Base-by-base conservation (phyloP, 306 rosid species). In the Argentina anserina region DNA sequence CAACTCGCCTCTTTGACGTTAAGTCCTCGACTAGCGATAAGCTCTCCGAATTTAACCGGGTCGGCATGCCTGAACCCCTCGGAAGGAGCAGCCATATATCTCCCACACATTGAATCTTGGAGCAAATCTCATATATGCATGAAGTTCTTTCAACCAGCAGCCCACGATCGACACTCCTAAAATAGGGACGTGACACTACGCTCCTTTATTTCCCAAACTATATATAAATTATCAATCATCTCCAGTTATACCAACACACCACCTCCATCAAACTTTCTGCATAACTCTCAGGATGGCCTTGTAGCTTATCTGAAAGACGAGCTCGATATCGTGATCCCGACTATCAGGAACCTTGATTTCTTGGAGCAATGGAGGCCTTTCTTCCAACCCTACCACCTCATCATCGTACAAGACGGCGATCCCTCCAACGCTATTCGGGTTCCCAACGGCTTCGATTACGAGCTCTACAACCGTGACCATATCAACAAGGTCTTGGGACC, bases 401-500 rank as follows among this genome's bases (percentile, higher is more conserved):
- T 75, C 64, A 75, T 75, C 18, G 67, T 75, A 3, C 79, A 67
- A 33, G 79, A 67, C 26, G 79, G 79, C 7, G 79, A 75, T 39
- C 73, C 79, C 41, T 37, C 79, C 66, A 66, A 75, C n/a, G 14
- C 73, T 28, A 67, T 75, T 28, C 23, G 25, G 31, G 80, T 82
- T 7, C 85, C 89, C 0, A 71, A 82, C 2, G 87, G 85, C 5
- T 85, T 77, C 62, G 85, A 85, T 47, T 82, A 82, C 41, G 87
- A 85, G 76, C 86, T 84, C 67, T 81, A 63, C 33, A 81, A 81
- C 50, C 79, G 81, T 26, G 76, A 84, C 62, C 80, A 76, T 64
- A 77, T 82, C 49, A 80, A 77, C 65, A 76, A 74, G 75, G 74
- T 82, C 69, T 75, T 85, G 34, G 89, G 87, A 18, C 79, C 87